Evolutionary conservation across 768 basidiomycete genomes (phyloP).

Genomic region (Rhodotorula taiwanensis): DNA sequence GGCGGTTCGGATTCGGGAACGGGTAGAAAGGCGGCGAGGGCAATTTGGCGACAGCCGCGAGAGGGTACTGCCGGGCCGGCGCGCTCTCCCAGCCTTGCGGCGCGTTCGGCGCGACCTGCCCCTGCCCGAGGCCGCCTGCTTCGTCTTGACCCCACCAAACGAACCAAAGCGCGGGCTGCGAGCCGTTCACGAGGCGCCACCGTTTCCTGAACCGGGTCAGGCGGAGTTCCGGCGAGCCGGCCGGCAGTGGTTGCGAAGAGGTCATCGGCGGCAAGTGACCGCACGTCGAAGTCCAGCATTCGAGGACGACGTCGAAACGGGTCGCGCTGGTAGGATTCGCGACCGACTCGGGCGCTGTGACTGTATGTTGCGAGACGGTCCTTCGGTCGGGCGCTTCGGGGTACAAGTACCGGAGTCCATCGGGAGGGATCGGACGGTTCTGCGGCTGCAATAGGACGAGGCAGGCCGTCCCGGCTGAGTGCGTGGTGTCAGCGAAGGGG

Average conservation of each 20-base stretch:
- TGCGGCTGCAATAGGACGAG: conserved; percentile 26
- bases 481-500: background rate
- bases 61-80: conserved; percentile 30
- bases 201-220: conserved; percentile 34
- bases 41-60: conserved; percentile 12
- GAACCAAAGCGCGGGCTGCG: conserved; percentile 30
- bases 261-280: conserved; percentile 33
- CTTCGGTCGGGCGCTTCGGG: conserved; percentile 15
- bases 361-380: conserved; percentile 11
- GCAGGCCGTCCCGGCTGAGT: conserved; percentile 34
- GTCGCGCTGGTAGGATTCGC: conserved; percentile 3
- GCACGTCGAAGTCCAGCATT: conserved; percentile 22
- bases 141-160: conserved; percentile 36
- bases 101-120: conserved; percentile 1
- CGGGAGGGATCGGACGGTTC: conserved; percentile 13
- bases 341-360: conserved; percentile 8
- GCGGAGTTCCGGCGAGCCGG: conserved; percentile 28
- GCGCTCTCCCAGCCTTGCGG: conserved; percentile 32
- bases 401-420: conserved; percentile 36
- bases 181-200: conserved; percentile 29
- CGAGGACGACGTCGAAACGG: conserved; percentile 25
- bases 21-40: conserved; percentile 19
- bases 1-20: conserved; percentile 9
- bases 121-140: conserved; percentile 12
- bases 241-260: conserved; percentile 12